Conservation (phyloP, 2,329 filamentous ascomycete species). For the Ceratocystis smalleyi region DNA sequence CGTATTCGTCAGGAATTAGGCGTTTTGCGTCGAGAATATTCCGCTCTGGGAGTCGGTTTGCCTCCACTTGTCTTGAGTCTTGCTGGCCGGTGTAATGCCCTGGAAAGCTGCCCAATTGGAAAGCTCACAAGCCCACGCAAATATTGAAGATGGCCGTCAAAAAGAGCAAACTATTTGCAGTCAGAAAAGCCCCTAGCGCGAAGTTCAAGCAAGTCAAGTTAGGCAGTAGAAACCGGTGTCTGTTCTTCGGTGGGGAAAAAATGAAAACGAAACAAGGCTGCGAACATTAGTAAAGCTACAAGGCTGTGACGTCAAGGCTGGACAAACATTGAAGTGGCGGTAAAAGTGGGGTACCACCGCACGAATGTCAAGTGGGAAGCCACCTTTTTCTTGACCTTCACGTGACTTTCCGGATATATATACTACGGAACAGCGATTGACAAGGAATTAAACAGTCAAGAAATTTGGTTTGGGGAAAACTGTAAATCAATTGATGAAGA, state of each 20-base stretch:
- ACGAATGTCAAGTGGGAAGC: constrained; percentile 2
- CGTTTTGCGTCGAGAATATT: too few relatives aligned
- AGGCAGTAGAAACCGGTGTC: too few relatives aligned
- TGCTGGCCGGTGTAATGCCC: too few relatives aligned
- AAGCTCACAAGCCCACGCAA: background rate
- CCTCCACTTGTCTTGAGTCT: background rate
- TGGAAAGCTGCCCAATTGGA: background rate
- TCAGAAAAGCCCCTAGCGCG: background rate
- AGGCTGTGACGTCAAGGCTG: constrained; percentile 17
- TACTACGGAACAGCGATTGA: too few relatives aligned
- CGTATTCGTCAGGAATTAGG: too few relatives aligned
- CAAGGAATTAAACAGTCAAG: background rate
- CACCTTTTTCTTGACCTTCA: background rate
- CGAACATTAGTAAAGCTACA: background rate
- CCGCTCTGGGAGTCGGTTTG: too few relatives aligned
- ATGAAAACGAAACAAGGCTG: background rate
- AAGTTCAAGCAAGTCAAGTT: background rate
- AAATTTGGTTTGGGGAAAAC: background rate
- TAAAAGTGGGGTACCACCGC: constrained; percentile 1
- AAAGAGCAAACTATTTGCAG: background rate
- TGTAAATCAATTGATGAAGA: constrained; percentile 4
- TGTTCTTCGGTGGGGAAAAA: background rate
- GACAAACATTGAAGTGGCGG: background rate
- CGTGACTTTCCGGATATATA: background rate
- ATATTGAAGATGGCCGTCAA: background rate